Conservation (phyloP, 768 basidiomycete species). For the Boletus vermiculosoides region DNA sequence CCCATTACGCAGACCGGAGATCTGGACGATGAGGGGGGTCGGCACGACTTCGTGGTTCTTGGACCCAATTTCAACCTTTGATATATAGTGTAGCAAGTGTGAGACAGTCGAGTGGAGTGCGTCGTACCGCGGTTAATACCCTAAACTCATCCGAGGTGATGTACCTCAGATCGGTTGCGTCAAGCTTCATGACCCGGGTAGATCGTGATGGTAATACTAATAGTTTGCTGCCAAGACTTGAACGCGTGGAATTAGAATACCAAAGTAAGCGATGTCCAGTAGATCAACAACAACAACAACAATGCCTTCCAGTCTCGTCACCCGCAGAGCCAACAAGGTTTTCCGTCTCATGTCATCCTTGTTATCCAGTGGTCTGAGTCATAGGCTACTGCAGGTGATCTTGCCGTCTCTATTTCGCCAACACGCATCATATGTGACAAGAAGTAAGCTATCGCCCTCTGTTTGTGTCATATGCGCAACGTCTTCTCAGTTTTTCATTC, state of each 20-base stretch:
- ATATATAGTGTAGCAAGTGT: background rate
- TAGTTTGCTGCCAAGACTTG: background rate
- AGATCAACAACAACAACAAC: background rate
- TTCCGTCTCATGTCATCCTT: background rate
- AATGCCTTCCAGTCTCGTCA: constrained; percentile 22
- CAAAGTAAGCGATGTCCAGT: constrained; percentile 2
- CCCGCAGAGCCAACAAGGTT: constrained; percentile 38
- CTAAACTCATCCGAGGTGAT: constrained; percentile 90
- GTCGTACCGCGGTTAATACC: constrained; percentile 84
- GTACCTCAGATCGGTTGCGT: constrained; percentile 93
- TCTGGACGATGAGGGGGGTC: constrained; percentile 81
- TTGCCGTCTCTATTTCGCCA: constrained; percentile 17
- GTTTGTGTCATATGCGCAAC: background rate
- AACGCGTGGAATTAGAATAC: constrained; percentile 2
- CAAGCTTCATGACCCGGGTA: constrained; percentile 70
- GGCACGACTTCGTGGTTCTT: constrained; percentile 99
- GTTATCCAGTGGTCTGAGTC: background rate
- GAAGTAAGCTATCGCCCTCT: constrained; percentile 12
- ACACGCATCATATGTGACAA: constrained; percentile 8
- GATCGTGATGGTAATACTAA: background rate
- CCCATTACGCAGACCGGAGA: constrained; percentile 89
- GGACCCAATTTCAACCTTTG: constrained; percentile 92
- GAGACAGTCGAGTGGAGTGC: background rate
- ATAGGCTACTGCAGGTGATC: constrained; percentile 25
- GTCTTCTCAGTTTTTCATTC: constrained; percentile 23